Evolutionary conservation across 108 stramenopile genomes (phyloP).

Genomic region (Nitzschia inconspicua): DNA sequence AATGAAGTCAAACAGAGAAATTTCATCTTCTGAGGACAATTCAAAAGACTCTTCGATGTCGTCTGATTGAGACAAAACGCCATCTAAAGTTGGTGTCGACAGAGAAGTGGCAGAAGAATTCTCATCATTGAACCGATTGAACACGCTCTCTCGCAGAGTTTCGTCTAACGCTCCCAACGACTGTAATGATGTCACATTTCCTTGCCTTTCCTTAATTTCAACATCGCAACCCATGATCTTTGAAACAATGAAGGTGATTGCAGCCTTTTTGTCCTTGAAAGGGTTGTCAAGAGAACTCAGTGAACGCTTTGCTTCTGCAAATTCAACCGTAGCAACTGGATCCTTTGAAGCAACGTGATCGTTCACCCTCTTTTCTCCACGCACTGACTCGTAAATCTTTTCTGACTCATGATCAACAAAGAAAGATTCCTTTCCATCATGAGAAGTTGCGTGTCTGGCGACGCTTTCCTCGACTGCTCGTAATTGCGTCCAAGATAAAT

Average conservation of each 20-base stretch:
- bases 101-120: conserved; percentile 1
- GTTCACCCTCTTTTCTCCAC: too few relatives aligned
- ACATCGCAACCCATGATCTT: conserved; percentile 7
- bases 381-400: too few relatives aligned
- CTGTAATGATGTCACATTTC: background rate
- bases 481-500: too few relatives aligned
- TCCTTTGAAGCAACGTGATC: too few relatives aligned
- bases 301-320: too few relatives aligned
- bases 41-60: background rate
- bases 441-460: too few relatives aligned
- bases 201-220: conserved; percentile 6
- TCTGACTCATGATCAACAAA: too few relatives aligned
- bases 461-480: too few relatives aligned
- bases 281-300: background rate
- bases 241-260: conserved; percentile 1
- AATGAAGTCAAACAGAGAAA: conserved; percentile 7
- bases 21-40: background rate
- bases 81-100: background rate
- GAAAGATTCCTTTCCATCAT: too few relatives aligned
- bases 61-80: background rate
- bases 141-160: background rate
- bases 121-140: background rate
- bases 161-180: conserved; percentile 4
- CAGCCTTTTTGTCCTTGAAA: background rate
- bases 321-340: too few relatives aligned